Base-by-base conservation (phyloP, 2,329 filamentous ascomycete species). In the Stachybotrys echinatus region DNA sequence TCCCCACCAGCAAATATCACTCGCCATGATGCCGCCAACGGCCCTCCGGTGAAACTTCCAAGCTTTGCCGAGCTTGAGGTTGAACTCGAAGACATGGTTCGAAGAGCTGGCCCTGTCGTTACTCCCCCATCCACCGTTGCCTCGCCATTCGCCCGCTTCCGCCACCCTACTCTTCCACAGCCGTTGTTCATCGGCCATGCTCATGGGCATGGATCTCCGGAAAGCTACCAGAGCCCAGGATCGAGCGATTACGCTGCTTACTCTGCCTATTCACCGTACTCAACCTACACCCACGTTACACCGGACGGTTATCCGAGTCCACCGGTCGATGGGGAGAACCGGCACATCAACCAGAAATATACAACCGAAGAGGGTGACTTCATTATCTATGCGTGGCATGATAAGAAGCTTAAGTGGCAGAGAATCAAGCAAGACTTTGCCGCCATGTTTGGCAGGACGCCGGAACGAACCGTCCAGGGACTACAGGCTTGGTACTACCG, bases 401-500 rank as follows among this genome's bases (percentile, higher is more conserved):
- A 73, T 54, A 70, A 67, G 61, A 71, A 70, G 54, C 60, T 71
- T 51, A 71, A 69, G 55, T 73, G 71, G 70, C 62, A 70, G 45
- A 62, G 60, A 17, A 69, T 72, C 51, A 66, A 69, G 58, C 62
- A 68, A 48, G 65, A 69, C 27, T 71, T 71, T 54, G 67, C 66
- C 17, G 42, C 60, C n/a, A 65, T 66, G 50, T 72, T 72, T 42
- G 66, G 68, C 37, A 58, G 61, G 37, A 66, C 62, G 0, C 68
- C 68, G 2, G 63, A 69, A 53, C 61, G 69, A 27, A 70, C 67
- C 8, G 65, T 69, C 1, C 68, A 70, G 42, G 71, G 71, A 12
- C 63, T 73, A 6, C 71, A 73, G 50, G 70, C 69, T 1, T 71
- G 68, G 66, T 72, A 72, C 55, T 73, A 73, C 55, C 67, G 71